Base-by-base conservation (phyloP, 2,329 filamentous ascomycete species). In the Tolypocladium tundrense region DNA sequence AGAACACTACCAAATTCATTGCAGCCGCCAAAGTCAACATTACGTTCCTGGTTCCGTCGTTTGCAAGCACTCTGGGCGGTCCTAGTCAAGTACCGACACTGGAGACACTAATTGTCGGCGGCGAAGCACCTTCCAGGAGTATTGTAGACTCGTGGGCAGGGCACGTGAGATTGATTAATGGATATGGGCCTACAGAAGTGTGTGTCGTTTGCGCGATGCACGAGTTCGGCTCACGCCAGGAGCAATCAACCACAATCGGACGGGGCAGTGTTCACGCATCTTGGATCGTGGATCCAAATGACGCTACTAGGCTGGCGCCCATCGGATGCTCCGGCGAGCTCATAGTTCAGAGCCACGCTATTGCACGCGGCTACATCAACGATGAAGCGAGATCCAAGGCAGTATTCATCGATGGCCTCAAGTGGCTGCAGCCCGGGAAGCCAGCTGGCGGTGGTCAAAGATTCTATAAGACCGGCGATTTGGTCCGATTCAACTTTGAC, bases 401-500 rank as follows among this genome's bases (percentile, higher is more conserved):
- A 1, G 42, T 33, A 5, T 61, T n/a, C 67, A 69, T 16, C 73
- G 81, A 27, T 76, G 77, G 51, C 81, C 81, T 58, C 65, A 78
- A 33, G 75, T 78, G 57, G 63, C 65, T 56, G 16, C 54, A 33
- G 9, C 41, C 11, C 24, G 39, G 37, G 14, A 4, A 8, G 16
- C 14, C 14, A 16, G 37, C 13, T 7, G 4, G 37, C 37, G 19
- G 21, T 14, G 45, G 4, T 5, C 55, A 24, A 7, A 50, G 10
- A 4, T 58, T 74, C 11, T 81, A 79, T 63, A 76, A 75, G 55
- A 79, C 78, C 1, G 79, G 79, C 4, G 79, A 81, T 59, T 67
- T 80, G 16, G 77, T 70, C 3, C 67, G 66, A 41, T 77, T 77
- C 31, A 66, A 73, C 35, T 63, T 66, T 0, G 70, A 78, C 54